A percentile compares a stretch with the other conserved stretches of the same genome.
phyloP scores from a whole-genome alignment of 1,139 yeast species.

The Taphrina communis region DNA sequence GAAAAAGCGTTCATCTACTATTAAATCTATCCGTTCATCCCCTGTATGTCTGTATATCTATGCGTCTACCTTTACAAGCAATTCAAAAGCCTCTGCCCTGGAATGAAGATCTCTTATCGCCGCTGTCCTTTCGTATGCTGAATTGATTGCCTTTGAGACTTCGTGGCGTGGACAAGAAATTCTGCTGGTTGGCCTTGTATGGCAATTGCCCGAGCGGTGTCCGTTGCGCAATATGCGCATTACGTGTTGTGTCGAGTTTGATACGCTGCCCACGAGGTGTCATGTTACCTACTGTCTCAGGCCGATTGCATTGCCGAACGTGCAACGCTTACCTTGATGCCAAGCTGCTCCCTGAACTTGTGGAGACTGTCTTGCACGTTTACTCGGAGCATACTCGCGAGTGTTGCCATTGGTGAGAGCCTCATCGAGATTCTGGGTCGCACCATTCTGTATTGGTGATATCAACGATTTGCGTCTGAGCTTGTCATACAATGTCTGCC shows the following conservation, averaged over 20 bases:
- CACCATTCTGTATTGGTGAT: conserved; percentile 43
- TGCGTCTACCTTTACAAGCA: not conserved
- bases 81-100: conserved; percentile 9
- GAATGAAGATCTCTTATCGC: not conserved
- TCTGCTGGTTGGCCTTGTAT: conserved; percentile 13
- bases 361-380: not conserved
- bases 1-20: too few species aligned
- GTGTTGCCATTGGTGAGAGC: conserved; percentile 1
- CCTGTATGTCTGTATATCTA: not conserved
- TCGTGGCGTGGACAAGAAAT: conserved; percentile 23
- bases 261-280: conserved; percentile 13
- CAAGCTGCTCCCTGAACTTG: not conserved
- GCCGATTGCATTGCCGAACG: not conserved
- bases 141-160: not conserved
- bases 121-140: not conserved
- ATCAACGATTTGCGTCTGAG: conserved; percentile 43
- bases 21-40: too few species aligned
- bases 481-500: conserved; percentile 41
- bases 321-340: not conserved
- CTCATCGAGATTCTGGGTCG: conserved; percentile 27
- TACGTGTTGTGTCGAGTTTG: conserved; percentile 3
- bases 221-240: not conserved
- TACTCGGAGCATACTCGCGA: not conserved
- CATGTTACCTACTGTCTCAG: not conserved
- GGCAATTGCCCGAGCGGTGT: conserved; percentile 12